phyloP scores from a whole-genome alignment of 2,329 filamentous ascomycete genomes.

The Lizonia empirigonia region DNA sequence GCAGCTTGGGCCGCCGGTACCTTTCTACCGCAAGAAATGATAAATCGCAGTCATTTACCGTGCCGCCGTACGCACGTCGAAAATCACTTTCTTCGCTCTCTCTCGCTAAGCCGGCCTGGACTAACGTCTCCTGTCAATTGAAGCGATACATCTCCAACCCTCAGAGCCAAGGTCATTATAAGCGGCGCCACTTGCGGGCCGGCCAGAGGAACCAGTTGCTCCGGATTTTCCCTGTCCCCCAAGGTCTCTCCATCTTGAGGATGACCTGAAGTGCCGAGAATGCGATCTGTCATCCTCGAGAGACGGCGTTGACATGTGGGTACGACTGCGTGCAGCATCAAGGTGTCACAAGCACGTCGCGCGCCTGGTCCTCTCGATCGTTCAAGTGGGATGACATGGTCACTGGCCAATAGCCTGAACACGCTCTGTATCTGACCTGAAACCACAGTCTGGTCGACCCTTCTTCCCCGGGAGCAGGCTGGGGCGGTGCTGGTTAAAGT shows the following conservation, averaged over 20 bases:
- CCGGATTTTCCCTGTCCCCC: conserved; percentile 9
- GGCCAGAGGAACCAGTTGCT: conserved; percentile 10
- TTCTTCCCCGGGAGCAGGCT: too few species aligned
- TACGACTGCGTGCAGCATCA: conserved; percentile 20
- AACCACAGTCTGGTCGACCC: too few species aligned
- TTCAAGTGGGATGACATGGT: too few species aligned
- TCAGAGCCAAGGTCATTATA: conserved; percentile 1
- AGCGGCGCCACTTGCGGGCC: conserved; percentile 17
- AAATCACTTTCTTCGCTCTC: too few species aligned
- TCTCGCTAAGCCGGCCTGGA: conserved; percentile 5
- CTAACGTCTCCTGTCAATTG: not conserved
- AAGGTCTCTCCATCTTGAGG: not conserved
- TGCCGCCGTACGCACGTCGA: conserved; percentile 18
- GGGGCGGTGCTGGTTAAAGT: too few species aligned
- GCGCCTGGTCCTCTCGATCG: conserved; percentile 7
- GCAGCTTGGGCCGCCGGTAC: conserved; percentile 17
- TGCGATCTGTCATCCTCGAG: conserved; percentile 19
- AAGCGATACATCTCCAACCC: not conserved
- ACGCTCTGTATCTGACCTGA: too few species aligned
- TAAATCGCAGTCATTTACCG: conserved; percentile 16
- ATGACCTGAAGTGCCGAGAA: conserved; percentile 1
- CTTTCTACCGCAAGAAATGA: conserved; percentile 14
- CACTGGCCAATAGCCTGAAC: too few species aligned
- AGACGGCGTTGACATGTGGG: conserved; percentile 27
- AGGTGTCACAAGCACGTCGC: conserved; percentile 18